phyloP scores from a whole-genome alignment of 352 stramenopile species.

The Globisporangium canariense region DNA sequence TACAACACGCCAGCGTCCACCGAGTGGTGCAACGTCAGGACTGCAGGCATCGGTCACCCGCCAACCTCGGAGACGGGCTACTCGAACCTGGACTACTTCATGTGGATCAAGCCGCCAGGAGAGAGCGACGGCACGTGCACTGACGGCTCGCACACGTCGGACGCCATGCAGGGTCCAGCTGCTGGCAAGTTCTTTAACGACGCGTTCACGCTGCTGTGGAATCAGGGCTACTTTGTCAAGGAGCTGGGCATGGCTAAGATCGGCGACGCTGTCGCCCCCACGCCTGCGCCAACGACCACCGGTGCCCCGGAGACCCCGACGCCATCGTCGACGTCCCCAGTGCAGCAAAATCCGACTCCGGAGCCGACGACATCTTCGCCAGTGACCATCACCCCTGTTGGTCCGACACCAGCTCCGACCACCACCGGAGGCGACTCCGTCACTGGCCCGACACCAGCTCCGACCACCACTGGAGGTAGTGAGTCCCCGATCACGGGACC shows the following conservation, averaged over 20 bases:
- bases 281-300: conserved; percentile 6
- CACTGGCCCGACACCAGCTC: not conserved
- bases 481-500: not conserved
- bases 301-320: conserved; percentile 9
- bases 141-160: conserved; percentile 23
- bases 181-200: conserved; percentile 59
- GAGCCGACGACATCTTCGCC: not conserved
- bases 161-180: conserved; percentile 46
- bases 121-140: conserved; percentile 62
- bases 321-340: not conserved
- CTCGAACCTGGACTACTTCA: conserved; percentile 61
- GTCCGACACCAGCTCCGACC: conserved; percentile 1
- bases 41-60: conserved; percentile 39
- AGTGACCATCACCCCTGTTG: not conserved
- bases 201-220: conserved; percentile 53
- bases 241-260: conserved; percentile 33
- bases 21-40: conserved; percentile 58
- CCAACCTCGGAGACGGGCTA: conserved; percentile 45
- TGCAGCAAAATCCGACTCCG: not conserved
- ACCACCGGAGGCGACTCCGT: not conserved
- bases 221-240: conserved; percentile 62
- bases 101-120: conserved; percentile 69
- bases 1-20: conserved; percentile 18
- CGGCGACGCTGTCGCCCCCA: conserved; percentile 8
- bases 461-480: not conserved